phyloP scores from a whole-genome alignment of 2,329 filamentous ascomycete species.

The Cryphonectria carpinicola region DNA sequence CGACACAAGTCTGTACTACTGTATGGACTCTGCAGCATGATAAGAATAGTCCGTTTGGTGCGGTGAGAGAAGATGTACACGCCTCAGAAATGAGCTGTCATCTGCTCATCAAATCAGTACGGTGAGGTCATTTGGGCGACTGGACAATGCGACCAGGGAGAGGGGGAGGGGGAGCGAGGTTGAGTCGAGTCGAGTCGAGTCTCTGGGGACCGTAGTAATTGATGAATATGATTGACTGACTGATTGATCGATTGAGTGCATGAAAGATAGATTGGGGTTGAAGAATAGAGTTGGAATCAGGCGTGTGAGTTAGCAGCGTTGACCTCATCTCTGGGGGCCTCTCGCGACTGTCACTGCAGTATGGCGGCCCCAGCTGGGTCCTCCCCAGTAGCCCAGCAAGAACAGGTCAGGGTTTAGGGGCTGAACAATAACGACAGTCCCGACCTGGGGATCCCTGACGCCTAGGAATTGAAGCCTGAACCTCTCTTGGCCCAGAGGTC shows the following conservation, averaged over 20 bases:
- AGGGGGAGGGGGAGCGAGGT: neutral
- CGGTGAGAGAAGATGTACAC: neutral
- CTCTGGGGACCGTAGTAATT: neutral
- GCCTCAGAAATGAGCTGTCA: neutral
- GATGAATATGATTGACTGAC: neutral
- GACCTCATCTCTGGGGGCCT: neutral
- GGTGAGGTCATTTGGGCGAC: neutral
- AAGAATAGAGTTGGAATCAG: neutral
- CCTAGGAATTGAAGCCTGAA: neutral
- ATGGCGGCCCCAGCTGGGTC: neutral
- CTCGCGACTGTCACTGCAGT: neutral
- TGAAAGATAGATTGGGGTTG: neutral
- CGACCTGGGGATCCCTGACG: neutral
- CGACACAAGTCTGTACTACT: neutral
- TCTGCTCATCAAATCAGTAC: neutral
- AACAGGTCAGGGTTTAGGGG: neutral
- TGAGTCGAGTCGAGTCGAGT: neutral
- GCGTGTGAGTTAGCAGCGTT: neutral
- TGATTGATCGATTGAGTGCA: neutral
- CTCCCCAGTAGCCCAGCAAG: neutral
- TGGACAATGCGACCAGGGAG: neutral
- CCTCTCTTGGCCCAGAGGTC: neutral
- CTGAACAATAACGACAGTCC: conserved; percentile 9
- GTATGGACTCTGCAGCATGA: neutral
- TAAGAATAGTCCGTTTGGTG: neutral